Evolutionary conservation across 2,329 filamentous ascomycete species (phyloP).

Genomic region (Ascochyta viciae-villosae): DNA sequence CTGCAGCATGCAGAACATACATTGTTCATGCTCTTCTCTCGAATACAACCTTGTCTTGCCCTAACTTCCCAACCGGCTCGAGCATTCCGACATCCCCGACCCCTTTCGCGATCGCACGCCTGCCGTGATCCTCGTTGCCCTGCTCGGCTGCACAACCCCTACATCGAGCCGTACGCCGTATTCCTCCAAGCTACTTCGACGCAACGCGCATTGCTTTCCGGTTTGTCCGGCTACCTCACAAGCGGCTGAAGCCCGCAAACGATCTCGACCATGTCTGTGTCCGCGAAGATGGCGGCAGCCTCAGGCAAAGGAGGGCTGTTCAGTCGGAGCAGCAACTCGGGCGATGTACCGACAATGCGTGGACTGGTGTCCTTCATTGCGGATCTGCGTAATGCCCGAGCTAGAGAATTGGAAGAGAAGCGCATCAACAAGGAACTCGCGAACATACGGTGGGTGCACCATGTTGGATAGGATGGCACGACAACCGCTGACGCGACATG

Average conservation of each 20-base stretch:
- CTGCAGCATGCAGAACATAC: slow-evolving; percentile 29
- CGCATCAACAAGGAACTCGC: slow-evolving; percentile 99
- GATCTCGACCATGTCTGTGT: slow-evolving; percentile 35
- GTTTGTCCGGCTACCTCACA: slow-evolving; percentile 37
- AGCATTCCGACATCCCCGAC: slow-evolving; percentile 21
- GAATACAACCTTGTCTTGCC: slow-evolving; percentile 10
- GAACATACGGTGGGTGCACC: slow-evolving; percentile 77
- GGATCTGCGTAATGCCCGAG: slow-evolving; percentile 91
- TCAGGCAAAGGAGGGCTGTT: slow-evolving; percentile 50
- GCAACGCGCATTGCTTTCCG: slow-evolving; percentile 16
- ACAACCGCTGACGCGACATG: slow-evolving; percentile 33
- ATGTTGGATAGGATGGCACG: slow-evolving; percentile 8
- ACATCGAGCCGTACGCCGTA: slow-evolving; percentile 21
- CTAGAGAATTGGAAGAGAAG: slow-evolving; percentile 96
- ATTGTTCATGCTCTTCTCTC: slow-evolving; percentile 14
- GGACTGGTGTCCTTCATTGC: slow-evolving; percentile 97
- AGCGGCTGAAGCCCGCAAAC: slow-evolving; percentile 44
- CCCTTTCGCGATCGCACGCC: slow-evolving; percentile 31
- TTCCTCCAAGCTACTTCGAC: slow-evolving; percentile 4
- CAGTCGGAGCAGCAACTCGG: slow-evolving; percentile 49
- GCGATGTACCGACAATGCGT: slow-evolving; percentile 53
- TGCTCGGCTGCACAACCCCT: slow-evolving; percentile 35
- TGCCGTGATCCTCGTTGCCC: slow-evolving; percentile 26
- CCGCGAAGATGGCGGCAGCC: slow-evolving; percentile 48
- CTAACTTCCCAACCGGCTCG: slow-evolving; percentile 27